Evolutionary conservation across 2,329 filamentous ascomycete species (phyloP).

Genomic region (Zymoseptoria tritici): DNA sequence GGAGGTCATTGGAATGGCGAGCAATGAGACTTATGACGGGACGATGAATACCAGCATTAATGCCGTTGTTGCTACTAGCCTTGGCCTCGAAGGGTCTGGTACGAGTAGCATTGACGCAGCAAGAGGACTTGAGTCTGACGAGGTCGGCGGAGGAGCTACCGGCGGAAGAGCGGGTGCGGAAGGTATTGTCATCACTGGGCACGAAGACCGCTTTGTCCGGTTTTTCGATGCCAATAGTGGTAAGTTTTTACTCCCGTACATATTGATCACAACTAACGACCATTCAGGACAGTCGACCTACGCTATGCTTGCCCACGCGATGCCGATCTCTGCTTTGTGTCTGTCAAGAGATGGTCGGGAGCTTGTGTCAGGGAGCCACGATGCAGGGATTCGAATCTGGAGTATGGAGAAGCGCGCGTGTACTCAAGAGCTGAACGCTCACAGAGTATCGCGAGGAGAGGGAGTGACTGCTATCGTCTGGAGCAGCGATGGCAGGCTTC

Average conservation of each 20-base stretch:
- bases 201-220: slow-evolving; percentile 90
- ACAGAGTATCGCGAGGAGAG: slow-evolving; percentile 91
- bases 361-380: slow-evolving; percentile 90
- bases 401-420: slow-evolving; percentile 90
- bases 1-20: slow-evolving; percentile 87
- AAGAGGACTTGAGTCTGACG: slow-evolving; percentile 64
- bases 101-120: slow-evolving; percentile 51
- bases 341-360: slow-evolving; percentile 90
- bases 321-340: slow-evolving; percentile 83
- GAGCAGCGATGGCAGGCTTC: slow-evolving; percentile 91
- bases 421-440: slow-evolving; percentile 88
- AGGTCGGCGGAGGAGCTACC: slow-evolving; percentile 70
- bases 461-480: slow-evolving; percentile 91
- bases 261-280: slow-evolving; percentile 2
- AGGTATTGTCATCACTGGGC: slow-evolving; percentile 89
- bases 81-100: slow-evolving; percentile 63
- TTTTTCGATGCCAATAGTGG: slow-evolving; percentile 99
- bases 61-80: slow-evolving; percentile 71
- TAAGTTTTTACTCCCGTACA: slow-evolving; percentile 46
- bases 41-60: slow-evolving; percentile 80
- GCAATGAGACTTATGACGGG: slow-evolving; percentile 85
- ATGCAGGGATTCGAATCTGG: slow-evolving; percentile 95
- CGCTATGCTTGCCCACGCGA: slow-evolving; percentile 93
- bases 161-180: slow-evolving; percentile 69
- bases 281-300: slow-evolving; percentile 90